Evolutionary conservation across 129 eudicot genomes (phyloP).

Genomic region (Pulicaria dysenterica): DNA sequence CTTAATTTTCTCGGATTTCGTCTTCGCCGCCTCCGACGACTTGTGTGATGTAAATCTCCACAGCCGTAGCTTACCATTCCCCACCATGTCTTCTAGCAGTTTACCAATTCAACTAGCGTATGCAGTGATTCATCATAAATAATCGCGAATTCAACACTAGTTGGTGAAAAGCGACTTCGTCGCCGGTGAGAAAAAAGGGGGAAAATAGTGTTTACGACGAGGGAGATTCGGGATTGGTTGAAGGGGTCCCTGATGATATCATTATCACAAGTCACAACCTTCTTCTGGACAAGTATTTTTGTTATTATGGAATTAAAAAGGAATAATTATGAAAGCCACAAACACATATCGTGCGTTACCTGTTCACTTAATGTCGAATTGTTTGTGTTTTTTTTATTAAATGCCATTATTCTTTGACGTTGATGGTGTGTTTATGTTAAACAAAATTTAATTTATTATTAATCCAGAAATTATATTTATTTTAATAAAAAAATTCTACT

Average conservation of each 20-base stretch:
- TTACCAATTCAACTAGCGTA: slow-evolving; percentile 14
- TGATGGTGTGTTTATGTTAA: not conserved
- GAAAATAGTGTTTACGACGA: not conserved
- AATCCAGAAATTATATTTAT: no score
- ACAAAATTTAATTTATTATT: not conserved
- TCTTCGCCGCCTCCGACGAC: slow-evolving; percentile 11
- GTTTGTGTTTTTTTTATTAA: not conserved
- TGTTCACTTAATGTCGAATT: not conserved
- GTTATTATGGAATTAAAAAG: not conserved
- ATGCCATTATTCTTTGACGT: not conserved
- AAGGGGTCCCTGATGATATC: slow-evolving; percentile 21
- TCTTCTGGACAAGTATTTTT: slow-evolving; percentile 7
- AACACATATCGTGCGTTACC: slow-evolving; percentile 13
- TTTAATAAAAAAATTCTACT: no score
- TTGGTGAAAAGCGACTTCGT: slow-evolving; percentile 26
- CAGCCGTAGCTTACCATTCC: slow-evolving; percentile 46
- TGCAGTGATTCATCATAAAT: slow-evolving; percentile 21
- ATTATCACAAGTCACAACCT: slow-evolving; percentile 5
- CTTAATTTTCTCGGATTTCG: slow-evolving; percentile 35
- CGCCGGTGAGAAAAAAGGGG: slow-evolving; percentile 21
- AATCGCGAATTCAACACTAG: not conserved
- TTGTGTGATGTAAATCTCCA: slow-evolving; percentile 53
- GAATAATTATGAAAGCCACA: not conserved
- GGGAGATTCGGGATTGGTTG: slow-evolving; percentile 38
- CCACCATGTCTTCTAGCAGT: slow-evolving; percentile 41